Percentiles rank a stretch among this genome's conserved stretches.
Conservation (phyloP, 2,329 filamentous ascomycete genomes). For the Calonectria pseudoturangicola region DNA sequence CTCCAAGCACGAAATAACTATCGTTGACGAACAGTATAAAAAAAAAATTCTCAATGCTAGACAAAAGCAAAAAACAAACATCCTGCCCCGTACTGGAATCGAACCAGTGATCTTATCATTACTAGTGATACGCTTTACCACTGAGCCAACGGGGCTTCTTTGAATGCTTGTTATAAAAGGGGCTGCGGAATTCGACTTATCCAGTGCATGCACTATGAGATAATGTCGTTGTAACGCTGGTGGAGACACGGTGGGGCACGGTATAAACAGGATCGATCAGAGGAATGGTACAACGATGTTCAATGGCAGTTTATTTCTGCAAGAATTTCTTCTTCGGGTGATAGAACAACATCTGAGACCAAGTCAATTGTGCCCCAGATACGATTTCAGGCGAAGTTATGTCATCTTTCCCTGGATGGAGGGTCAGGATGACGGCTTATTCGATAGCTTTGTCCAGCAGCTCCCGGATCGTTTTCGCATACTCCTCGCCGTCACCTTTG, state of each 20-base stretch:
- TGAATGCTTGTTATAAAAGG: not conserved
- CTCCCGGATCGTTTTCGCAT: conserved; percentile 54
- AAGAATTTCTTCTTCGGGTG: not conserved
- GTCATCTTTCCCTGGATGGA: not conserved
- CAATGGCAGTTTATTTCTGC: not conserved
- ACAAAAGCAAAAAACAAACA: not conserved
- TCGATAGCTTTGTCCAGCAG: conserved; percentile 54
- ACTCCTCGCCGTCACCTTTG: conserved; percentile 56
- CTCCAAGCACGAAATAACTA: too few species aligned
- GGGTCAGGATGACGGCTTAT: conserved; percentile 29
- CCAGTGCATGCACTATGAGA: too few species aligned
- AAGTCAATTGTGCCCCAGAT: not conserved
- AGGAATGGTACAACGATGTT: not conserved
- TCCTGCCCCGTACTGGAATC: conserved; percentile 59
- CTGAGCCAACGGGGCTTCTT: conserved; percentile 58
- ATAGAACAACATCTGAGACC: not conserved
- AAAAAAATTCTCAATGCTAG: not conserved
- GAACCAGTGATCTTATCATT: conserved; percentile 62
- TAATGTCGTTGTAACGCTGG: not conserved
- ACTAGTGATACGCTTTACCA: conserved; percentile 62
- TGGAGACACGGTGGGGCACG: not conserved
- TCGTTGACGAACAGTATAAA: not conserved
- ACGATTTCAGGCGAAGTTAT: not conserved
- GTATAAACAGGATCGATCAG: not conserved
- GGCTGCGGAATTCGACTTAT: not conserved